These are phyloP conservation scores for Silene latifolia DNA, from an alignment of 148 eudicot genomes.

Conservation along the genomic window DNA sequence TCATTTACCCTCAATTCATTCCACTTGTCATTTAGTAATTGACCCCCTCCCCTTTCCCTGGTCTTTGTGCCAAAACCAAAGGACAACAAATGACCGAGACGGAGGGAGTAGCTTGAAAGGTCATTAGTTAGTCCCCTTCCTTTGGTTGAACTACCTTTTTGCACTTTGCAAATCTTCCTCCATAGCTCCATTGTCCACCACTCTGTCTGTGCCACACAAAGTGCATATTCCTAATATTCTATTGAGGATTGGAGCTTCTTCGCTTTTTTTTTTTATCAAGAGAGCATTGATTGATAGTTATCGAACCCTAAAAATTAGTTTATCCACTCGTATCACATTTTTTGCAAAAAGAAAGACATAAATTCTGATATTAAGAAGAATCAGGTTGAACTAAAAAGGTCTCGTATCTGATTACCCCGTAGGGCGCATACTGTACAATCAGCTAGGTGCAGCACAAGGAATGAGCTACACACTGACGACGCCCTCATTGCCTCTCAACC, in stretches of 20 bases:
- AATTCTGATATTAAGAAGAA: too few species aligned
- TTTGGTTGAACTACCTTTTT: too few species aligned
- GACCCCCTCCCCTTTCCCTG: too few species aligned
- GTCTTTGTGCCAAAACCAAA: too few species aligned
- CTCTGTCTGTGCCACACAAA: background rate
- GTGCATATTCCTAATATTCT: background rate
- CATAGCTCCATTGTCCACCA: background rate
- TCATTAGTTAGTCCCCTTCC: too few species aligned
- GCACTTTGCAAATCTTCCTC: background rate
- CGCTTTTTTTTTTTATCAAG: too few species aligned
- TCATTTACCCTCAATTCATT: too few species aligned
- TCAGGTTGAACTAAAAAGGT: background rate
- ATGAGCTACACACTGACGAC: slow-evolving; percentile 21
- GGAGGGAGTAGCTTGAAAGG: too few species aligned
- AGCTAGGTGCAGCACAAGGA: background rate
- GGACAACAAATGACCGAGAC: too few species aligned
- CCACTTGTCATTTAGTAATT: too few species aligned
- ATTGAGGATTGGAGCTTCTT: too few species aligned
- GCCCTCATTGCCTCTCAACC: slow-evolving; percentile 7
- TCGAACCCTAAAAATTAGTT: background rate
- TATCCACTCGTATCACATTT: background rate
- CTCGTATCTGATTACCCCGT: background rate
- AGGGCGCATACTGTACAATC: background rate
- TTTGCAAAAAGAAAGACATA: background rate
- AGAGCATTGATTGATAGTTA: background rate